Conservation (phyloP, 352 stramenopile species). For the Nothophytophthora sp. region DNA sequence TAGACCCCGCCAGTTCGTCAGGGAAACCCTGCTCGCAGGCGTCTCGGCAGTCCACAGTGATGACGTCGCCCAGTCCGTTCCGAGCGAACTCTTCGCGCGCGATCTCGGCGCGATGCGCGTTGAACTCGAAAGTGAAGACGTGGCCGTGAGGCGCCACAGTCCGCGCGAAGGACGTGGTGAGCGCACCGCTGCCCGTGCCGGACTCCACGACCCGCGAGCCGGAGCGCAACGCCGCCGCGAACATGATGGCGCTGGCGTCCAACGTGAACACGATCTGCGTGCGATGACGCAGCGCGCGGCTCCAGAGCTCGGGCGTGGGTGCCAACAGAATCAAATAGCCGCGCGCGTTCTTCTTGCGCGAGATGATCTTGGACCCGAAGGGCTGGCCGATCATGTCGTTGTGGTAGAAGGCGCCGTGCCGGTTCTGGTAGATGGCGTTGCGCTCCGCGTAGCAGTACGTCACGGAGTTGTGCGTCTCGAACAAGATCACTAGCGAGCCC, state of each 20-base stretch:
- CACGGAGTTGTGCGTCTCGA: conserved; percentile 95
- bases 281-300: conserved; percentile 86
- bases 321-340: conserved; percentile 95
- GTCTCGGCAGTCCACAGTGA: conserved; percentile 95
- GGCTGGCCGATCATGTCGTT: conserved; percentile 94
- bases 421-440: conserved; percentile 95
- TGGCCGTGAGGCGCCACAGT: conserved; percentile 90
- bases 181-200: conserved; percentile 90
- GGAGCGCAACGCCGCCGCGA: conserved; percentile 88
- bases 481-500: conserved; percentile 97
- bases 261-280: conserved; percentile 99
- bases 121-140: conserved; percentile 99
- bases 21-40: conserved; percentile 93
- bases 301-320: conserved; percentile 98
- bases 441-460: conserved; percentile 94
- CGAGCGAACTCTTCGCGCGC: conserved; percentile 94
- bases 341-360: conserved; percentile 57
- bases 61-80: conserved; percentile 91
- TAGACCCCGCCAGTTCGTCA: conserved; percentile 57
- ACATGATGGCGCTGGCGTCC: conserved; percentile 93
- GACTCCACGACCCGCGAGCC: conserved; percentile 93
- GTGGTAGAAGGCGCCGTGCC: conserved; percentile 97
- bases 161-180: conserved; percentile 93
- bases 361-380: conserved; percentile 83
- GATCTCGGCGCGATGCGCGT: conserved; percentile 90